phyloP scores from a whole-genome alignment of 2,329 filamentous ascomycete genomes.

The Tolypocladium inflatum region DNA sequence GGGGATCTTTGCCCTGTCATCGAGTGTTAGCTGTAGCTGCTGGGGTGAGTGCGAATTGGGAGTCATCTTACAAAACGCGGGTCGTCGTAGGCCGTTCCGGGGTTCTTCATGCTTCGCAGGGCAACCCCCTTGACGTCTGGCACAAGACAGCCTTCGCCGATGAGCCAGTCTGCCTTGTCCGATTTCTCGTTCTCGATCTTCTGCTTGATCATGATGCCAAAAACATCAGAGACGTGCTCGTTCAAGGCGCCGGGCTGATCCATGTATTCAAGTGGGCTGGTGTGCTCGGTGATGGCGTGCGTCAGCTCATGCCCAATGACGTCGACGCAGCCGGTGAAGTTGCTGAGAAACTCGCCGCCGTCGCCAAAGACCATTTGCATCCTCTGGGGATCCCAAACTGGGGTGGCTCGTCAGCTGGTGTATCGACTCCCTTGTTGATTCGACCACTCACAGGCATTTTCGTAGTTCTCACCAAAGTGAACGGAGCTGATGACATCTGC shows the following conservation, averaged over 20 bases:
- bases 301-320: conserved; percentile 50
- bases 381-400: conserved; percentile 39
- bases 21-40: not conserved
- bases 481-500: conserved; percentile 41
- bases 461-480: conserved; percentile 38
- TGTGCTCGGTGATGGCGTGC: conserved; percentile 43
- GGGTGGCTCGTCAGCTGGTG: not conserved
- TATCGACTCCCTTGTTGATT: not conserved
- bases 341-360: conserved; percentile 39
- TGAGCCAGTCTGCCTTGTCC: conserved; percentile 41
- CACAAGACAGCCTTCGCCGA: conserved; percentile 42
- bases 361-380: conserved; percentile 48
- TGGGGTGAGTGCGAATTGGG: not conserved
- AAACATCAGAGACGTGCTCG: conserved; percentile 46
- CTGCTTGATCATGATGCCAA: conserved; percentile 50
- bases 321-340: conserved; percentile 42
- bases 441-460: conserved; percentile 37
- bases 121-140: conserved; percentile 40
- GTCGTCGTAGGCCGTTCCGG: conserved; percentile 43
- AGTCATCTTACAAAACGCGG: conserved; percentile 33
- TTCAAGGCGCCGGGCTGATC: conserved; percentile 45
- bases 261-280: conserved; percentile 38
- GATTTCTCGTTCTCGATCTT: conserved; percentile 34
- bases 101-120: conserved; percentile 43
- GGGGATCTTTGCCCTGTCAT: conserved; percentile 39